These are phyloP conservation scores for Biancaea sappan DNA, from an alignment of 306 rosid genomes.

Conservation along the genomic window DNA sequence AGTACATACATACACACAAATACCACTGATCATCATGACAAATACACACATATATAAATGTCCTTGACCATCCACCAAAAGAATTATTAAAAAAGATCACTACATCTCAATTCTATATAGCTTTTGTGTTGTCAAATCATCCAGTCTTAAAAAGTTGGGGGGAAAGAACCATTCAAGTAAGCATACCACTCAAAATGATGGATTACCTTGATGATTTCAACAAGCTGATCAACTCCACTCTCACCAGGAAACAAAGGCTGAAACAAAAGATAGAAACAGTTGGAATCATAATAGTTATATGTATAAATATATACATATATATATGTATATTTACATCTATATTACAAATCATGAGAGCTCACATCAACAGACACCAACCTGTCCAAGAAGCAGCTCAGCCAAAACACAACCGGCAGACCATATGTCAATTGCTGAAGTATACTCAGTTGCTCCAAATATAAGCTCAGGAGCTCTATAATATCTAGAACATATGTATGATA, in stretches of 20 bases:
- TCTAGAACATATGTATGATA: slow-evolving; percentile 89
- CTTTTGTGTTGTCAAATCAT: neutral
- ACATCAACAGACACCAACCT: slow-evolving; percentile 47
- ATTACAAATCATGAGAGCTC: slow-evolving; percentile 11
- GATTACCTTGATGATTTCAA: slow-evolving; percentile 88
- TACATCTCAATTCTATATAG: neutral
- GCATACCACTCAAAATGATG: slow-evolving; percentile 16
- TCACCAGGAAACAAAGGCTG: slow-evolving; percentile 96
- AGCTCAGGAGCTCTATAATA: slow-evolving; percentile 94
- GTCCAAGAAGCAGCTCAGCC: slow-evolving; percentile 91
- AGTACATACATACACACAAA: too few relatives aligned
- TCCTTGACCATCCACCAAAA: neutral
- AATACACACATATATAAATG: neutral
- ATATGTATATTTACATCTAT: neutral
- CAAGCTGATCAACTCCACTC: slow-evolving; percentile 95
- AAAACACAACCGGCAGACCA: slow-evolving; percentile 96
- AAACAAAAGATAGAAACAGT: slow-evolving; percentile 5
- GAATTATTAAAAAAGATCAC: neutral
- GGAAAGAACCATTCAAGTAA: slow-evolving; percentile 10
- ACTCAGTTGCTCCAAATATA: slow-evolving; percentile 94
- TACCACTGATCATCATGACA: neutral
- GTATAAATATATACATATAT: neutral
- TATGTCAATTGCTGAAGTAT: slow-evolving; percentile 77
- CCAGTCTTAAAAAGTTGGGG: neutral
- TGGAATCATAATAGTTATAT: neutral